These are phyloP conservation scores for Kregervanrija delftensis DNA, from an alignment of 805 yeast genomes.

Conservation along the genomic window DNA sequence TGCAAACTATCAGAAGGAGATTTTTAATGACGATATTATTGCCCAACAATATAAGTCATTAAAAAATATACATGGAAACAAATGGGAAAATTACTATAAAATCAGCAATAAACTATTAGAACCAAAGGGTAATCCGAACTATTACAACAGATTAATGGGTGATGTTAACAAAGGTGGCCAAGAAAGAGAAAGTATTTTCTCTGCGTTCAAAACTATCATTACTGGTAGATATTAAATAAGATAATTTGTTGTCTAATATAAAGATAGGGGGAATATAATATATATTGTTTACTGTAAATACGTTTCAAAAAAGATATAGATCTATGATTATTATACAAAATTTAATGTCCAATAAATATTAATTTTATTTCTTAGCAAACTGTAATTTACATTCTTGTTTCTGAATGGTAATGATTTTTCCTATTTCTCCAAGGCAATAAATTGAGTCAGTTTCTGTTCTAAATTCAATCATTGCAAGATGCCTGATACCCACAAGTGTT, in stretches of 20 bases:
- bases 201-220: constrained; percentile 68
- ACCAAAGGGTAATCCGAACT: constrained; percentile 84
- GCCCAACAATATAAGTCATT: constrained; percentile 52
- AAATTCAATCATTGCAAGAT: constrained; percentile 79
- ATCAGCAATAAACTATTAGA: constrained; percentile 57
- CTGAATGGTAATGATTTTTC: constrained; percentile 13
- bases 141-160: constrained; percentile 61
- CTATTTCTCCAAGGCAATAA: constrained; percentile 18
- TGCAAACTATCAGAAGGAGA: constrained; percentile 39
- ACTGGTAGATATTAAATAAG: constrained; percentile 51
- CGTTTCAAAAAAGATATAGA: no score
- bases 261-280: no score
- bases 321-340: not conserved
- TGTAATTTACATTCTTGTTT: constrained; percentile 18
- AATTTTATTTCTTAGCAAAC: constrained; percentile 26
- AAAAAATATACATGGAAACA: constrained; percentile 49
- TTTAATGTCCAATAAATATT: not conserved
- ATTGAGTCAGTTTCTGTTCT: constrained; percentile 45
- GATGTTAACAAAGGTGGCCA: constrained; percentile 61
- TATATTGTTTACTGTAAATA: no score
- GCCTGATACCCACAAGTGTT: constrained; percentile 58
- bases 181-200: constrained; percentile 54
- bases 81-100: constrained; percentile 56
- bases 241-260: no score
- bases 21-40: constrained; percentile 41